Percentiles rank a stretch among this genome's conserved stretches.
Conservation (phyloP, 2,329 filamentous ascomycete genomes). For the Fusarium zealandicum region DNA sequence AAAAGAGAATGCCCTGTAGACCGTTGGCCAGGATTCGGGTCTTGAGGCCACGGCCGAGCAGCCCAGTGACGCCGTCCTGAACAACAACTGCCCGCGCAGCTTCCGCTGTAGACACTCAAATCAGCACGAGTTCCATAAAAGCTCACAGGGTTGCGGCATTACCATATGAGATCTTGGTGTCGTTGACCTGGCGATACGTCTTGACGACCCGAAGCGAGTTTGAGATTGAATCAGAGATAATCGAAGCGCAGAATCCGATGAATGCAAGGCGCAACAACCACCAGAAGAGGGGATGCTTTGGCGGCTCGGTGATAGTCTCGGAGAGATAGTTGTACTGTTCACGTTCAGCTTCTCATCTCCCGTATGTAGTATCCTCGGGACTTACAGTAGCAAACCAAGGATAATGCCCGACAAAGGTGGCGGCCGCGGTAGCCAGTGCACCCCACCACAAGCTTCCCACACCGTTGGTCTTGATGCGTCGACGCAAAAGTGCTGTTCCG, state of each 20-base stretch:
- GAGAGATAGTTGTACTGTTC: slow-evolving; percentile 53
- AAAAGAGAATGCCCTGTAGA: slow-evolving; percentile 55
- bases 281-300: slow-evolving; percentile 48
- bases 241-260: slow-evolving; percentile 52
- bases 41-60: slow-evolving; percentile 55
- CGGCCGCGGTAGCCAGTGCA: slow-evolving; percentile 56
- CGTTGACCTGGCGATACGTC: slow-evolving; percentile 59
- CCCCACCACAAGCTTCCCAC: slow-evolving; percentile 59
- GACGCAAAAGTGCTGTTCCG: slow-evolving; percentile 52
- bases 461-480: slow-evolving; percentile 53
- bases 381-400: slow-evolving; percentile 58
- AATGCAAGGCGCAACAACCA: slow-evolving; percentile 53
- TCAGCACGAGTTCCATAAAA: background rate
- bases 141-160: slow-evolving; percentile 2
- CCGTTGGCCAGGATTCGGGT: slow-evolving; percentile 58
- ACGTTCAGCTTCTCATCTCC: background rate
- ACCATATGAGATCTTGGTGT: slow-evolving; percentile 56
- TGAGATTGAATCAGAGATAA: slow-evolving; percentile 55
- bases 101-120: slow-evolving; percentile 43
- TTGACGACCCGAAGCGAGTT: slow-evolving; percentile 58
- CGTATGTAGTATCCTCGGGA: accelerated
- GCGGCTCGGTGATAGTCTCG: slow-evolving; percentile 49
- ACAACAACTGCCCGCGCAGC: slow-evolving; percentile 51
- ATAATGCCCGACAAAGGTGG: slow-evolving; percentile 58
- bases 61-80: slow-evolving; percentile 51